Conservation (phyloP, 768 basidiomycete species). For the Psilocybe tampanensis region DNA sequence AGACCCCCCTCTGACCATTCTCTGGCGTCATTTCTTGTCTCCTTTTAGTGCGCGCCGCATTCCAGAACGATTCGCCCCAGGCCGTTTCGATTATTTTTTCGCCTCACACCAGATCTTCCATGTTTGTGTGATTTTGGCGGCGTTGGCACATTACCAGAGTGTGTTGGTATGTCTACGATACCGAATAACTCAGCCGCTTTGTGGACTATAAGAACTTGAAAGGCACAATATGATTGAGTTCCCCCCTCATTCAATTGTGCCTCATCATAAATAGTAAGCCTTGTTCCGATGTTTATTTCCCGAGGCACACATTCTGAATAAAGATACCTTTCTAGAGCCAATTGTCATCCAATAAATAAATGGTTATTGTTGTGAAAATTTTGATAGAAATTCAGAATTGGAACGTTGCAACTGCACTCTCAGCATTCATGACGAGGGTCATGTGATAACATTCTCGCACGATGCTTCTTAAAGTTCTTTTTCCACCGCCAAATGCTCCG, state of each 20-base stretch:
- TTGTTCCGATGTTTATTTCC: constrained; percentile 1
- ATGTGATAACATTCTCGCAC: constrained; percentile 15
- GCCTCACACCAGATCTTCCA: constrained; percentile 94
- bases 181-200: constrained; percentile 48
- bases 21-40: constrained; percentile 23
- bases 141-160: constrained; percentile 63
- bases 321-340: constrained; percentile 8
- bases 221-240: background rate
- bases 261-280: constrained; percentile 15
- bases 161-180: constrained; percentile 60
- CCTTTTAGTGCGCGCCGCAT: constrained; percentile 73
- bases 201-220: constrained; percentile 24
- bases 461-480: constrained; percentile 10
- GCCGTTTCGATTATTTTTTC: constrained; percentile 77
- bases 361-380: background rate
- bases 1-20: constrained; percentile 13
- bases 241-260: background rate
- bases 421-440: constrained; percentile 13
- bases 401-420: background rate
- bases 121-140: constrained; percentile 73
- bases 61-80: constrained; percentile 76
- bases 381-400: background rate
- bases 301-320: background rate
- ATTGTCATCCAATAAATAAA: background rate
- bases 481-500: constrained; percentile 15